These are phyloP conservation scores for Xanthoconium purpureum DNA, from an alignment of 768 basidiomycete species.

Conservation along the genomic window DNA sequence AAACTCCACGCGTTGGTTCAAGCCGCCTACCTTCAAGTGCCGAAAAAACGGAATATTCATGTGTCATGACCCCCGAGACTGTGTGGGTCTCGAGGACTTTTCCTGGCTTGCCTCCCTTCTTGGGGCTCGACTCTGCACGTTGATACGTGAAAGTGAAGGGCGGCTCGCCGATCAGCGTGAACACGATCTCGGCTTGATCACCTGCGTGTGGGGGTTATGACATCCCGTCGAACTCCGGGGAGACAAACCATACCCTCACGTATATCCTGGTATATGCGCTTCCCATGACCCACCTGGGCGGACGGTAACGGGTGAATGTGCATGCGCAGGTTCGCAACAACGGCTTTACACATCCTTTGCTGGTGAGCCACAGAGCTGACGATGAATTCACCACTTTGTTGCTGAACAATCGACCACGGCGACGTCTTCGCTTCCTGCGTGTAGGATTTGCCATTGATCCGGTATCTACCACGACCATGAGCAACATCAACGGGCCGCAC, in stretches of 20 bases:
- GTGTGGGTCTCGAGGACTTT: conserved; percentile 92
- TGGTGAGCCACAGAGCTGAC: conserved; percentile 88
- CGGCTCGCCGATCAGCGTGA: conserved; percentile 85
- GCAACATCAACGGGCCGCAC: background rate
- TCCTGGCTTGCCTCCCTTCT: conserved; percentile 66
- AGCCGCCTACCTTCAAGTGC: conserved; percentile 75
- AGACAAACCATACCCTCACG: conserved; percentile 63
- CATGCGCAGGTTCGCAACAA: conserved; percentile 70
- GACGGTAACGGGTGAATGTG: conserved; percentile 80
- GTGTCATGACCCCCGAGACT: conserved; percentile 69
- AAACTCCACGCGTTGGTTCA: background rate
- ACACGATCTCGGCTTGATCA: conserved; percentile 91
- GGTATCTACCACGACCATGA: conserved; percentile 52
- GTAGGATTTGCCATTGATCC: conserved; percentile 71
- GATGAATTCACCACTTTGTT: conserved; percentile 79
- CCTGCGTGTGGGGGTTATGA: conserved; percentile 40
- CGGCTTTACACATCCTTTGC: conserved; percentile 86
- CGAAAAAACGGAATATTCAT: conserved; percentile 88
- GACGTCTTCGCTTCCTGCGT: conserved; percentile 74
- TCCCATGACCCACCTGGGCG: conserved; percentile 86
- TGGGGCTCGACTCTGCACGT: conserved; percentile 65
- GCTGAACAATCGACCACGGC: conserved; percentile 82
- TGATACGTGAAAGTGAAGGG: conserved; percentile 98
- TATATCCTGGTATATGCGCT: conserved; percentile 77
- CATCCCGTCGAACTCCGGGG: background rate